Percentiles rank a stretch among this genome's conserved stretches.
Conservation (phyloP, 306 rosid genomes). For the Dicorynia guianensis region DNA sequence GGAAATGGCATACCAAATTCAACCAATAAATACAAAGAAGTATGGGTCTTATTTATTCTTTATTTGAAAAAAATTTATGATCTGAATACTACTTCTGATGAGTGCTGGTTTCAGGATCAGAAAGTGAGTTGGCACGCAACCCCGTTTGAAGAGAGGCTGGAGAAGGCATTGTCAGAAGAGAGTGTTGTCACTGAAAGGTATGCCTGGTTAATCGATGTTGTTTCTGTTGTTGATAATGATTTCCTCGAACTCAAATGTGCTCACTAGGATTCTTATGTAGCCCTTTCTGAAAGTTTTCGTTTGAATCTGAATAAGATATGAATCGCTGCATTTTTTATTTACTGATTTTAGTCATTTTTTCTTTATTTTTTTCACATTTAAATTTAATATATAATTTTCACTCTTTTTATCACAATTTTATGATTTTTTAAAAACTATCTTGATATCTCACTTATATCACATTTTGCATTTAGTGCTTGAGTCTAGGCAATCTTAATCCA, state of each 20-base stretch:
- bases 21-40: constrained; percentile 94
- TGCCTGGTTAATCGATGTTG: not conserved
- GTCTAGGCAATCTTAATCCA: too few species aligned
- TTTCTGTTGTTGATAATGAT: not conserved
- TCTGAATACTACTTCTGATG: constrained; percentile 25
- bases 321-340: too few species aligned
- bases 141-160: constrained; percentile 90
- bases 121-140: constrained; percentile 98
- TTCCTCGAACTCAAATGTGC: not conserved
- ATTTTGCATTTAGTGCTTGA: too few species aligned
- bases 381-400: too few species aligned
- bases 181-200: constrained; percentile 65
- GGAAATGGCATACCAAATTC: constrained; percentile 96
- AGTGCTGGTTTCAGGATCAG: constrained; percentile 69
- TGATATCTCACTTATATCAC: too few species aligned
- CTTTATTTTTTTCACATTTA: too few species aligned
- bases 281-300: too few species aligned
- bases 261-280: not conserved
- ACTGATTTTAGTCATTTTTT: too few species aligned
- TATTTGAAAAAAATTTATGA: constrained; percentile 1
- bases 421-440: too few species aligned
- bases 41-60: constrained; percentile 36
- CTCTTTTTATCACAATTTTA: too few species aligned
- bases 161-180: constrained; percentile 92
- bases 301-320: too few species aligned